Base-by-base conservation (phyloP, 2,329 filamentous ascomycete genomes). In the Chaetomium strumarium region DNA sequence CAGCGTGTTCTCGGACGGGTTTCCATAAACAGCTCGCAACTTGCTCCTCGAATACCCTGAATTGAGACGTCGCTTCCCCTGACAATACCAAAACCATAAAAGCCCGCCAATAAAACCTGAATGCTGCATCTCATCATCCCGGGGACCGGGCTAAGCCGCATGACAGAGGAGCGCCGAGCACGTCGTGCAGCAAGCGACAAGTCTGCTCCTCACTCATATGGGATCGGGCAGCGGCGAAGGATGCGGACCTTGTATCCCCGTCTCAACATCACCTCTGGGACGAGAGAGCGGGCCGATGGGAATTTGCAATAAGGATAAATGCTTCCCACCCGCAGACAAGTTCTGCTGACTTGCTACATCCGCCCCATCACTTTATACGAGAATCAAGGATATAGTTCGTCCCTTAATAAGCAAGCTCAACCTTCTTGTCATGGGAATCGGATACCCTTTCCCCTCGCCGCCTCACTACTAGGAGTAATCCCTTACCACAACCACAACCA, bases 271-370 rank as follows among this genome's bases (percentile, higher is more conserved):
- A 20, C 19, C 12, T n/a, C 43, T 12, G 38, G 41, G n/a, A 41
- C 19, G n/a, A 9, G 11, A 14, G n/a, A 3, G 11, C 49, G 34
- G 33, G 33, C 47, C 12, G 7, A 43, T 30, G 42, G 19, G 20
- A 41, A 34, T 10, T 6, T n/a, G 43, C 24, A 56, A 50, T 50
- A 31, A 56, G 43, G 34, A 45, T 53, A 56, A 56, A 50, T 33
- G 39, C 34, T 19, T 24, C 17, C 38, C 46, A 16, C 45, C 53
- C 39, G 31, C 43, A 40, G 38, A 34, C 49, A 44, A 41, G 29
- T 12, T 2, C 33, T 47, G 24, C 33, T 44, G 30, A 36, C 14
- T 37, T 38, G 46, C 20, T 16, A 8, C 16, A 11, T 14, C 29
- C 24, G n/a, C 19, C 17, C 19, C n/a, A n/a, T n/a, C n/a, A n/a